Evolutionary conservation across 1,284 basidiomycete species (phyloP), one percentile per base, ranked within the genome.

Genomic region (Vanrija pseudolonga): DNA sequence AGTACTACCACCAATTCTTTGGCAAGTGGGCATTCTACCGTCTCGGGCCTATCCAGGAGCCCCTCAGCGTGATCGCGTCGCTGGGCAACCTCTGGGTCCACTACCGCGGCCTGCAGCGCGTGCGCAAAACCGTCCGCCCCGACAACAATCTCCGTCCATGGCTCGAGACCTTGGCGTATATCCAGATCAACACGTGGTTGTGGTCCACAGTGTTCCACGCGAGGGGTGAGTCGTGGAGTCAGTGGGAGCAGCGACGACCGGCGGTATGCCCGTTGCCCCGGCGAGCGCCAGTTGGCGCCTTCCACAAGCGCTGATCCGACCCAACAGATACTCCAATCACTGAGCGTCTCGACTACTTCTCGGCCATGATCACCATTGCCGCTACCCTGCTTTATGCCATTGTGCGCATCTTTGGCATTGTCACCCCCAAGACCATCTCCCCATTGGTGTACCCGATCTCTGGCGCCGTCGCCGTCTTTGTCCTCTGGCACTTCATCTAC

Each of bases 21-120:
- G 96, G 96, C 22, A 98, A 98, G 79, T 98, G 95, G 94, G 90
- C 92, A 0, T 97, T 97, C 74, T 87, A 86, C 83, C 81, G 92
- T 39, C 77, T 89, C 20, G 76, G 81, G 6, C 91, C 91, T 23
- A 87, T 91, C 76, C 96, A 98, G 74, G 96, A 99, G 74, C 94
- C 95, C 4, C 85, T 93, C 14, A 90, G 90, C 12, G 93, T 97
- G 51, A 72, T 85, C 28, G 97, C 98, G 78, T 94, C 90, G 7
- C 64, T 97, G 20, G 72, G 86, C 55, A 98, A 99, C 73, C 78
- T 96, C 26, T 83, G 80, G 76, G 83, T 82, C 22, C 90, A 97
- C 70, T 76, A 79, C 1, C 76, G 78, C 52, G 87, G 88, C 9
- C 77, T 80, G 14, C 71, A 70, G 23, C 80, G 80, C 61, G 68